phyloP scores from a whole-genome alignment of 768 basidiomycete species.

The Lactarius evosmus region DNA sequence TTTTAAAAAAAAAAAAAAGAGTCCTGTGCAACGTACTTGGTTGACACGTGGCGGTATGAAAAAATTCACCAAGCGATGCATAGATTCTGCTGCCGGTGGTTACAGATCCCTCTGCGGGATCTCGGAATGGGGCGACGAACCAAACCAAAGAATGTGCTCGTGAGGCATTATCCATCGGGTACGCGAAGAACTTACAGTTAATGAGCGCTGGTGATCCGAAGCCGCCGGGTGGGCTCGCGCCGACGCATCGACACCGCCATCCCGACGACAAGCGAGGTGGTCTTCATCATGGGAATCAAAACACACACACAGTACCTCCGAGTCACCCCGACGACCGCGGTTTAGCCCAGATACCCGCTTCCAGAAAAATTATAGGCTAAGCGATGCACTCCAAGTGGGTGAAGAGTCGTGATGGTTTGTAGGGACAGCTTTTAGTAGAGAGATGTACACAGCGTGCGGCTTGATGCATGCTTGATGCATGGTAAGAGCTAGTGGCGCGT shows the following conservation, averaged over 20 bases:
- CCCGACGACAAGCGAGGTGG: conserved; percentile 64
- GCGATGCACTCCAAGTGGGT: too few relatives aligned
- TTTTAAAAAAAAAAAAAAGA: not conserved
- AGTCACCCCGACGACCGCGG: not conserved
- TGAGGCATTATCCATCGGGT: too few relatives aligned
- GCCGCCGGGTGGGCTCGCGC: conserved; percentile 49
- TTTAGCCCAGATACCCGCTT: not conserved
- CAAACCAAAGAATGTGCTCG: conserved; percentile 73
- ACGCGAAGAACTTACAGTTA: too few relatives aligned
- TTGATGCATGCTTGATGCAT: too few relatives aligned
- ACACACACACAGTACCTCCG: conserved; percentile 51
- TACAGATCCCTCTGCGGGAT: conserved; percentile 43
- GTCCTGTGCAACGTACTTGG: conserved; percentile 63
- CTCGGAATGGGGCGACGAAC: conserved; percentile 66
- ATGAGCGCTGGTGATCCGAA: too few relatives aligned
- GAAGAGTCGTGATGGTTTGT: too few relatives aligned
- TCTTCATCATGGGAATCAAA: conserved; percentile 83
- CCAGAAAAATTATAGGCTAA: too few relatives aligned
- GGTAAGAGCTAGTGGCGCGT: too few relatives aligned
- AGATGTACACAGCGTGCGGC: too few relatives aligned
- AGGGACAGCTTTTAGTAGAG: too few relatives aligned
- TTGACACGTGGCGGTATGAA: conserved; percentile 53
- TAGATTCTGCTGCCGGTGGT: conserved; percentile 55
- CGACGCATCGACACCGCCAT: conserved; percentile 51
- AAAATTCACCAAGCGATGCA: conserved; percentile 58